Percentiles rank a stretch among this genome's conserved stretches.
phyloP scores from a whole-genome alignment of 192 early-diverging fungal species.

The Chytriomyces confervae region DNA sequence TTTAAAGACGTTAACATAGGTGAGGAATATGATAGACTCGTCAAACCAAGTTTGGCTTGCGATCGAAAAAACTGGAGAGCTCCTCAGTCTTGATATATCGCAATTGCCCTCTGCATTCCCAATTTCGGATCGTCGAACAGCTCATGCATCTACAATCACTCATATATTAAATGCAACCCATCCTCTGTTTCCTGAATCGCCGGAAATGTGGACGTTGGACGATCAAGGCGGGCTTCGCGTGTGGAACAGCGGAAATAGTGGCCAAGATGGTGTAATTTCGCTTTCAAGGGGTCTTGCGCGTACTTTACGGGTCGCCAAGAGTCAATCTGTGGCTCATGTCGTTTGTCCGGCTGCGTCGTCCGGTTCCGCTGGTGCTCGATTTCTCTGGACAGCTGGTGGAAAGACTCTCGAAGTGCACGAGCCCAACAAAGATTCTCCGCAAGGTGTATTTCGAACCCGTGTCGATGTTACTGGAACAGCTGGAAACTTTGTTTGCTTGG shows the following conservation, averaged over 20 bases:
- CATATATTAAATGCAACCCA: conserved; percentile 15
- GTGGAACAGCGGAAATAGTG: conserved; percentile 35
- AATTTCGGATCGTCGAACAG: background rate
- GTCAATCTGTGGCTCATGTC: conserved; percentile 57
- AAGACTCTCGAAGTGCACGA: conserved; percentile 63
- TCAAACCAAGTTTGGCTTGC: conserved; percentile 10
- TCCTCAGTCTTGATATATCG: conserved; percentile 5
- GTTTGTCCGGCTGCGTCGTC: conserved; percentile 29
- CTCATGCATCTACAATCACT: conserved; percentile 1
- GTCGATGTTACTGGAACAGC: conserved; percentile 40
- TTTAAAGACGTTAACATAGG: background rate
- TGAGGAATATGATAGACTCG: background rate
- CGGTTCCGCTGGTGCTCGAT: conserved; percentile 43
- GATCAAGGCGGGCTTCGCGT: conserved; percentile 30
- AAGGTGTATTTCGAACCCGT: conserved; percentile 39
- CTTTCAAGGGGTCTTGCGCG: conserved; percentile 52
- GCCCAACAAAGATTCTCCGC: conserved; percentile 29
- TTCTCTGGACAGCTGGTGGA: conserved; percentile 69
- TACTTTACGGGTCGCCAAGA: conserved; percentile 49
- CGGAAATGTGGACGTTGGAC: conserved; percentile 22
- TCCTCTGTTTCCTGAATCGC: background rate
- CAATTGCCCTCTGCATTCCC: conserved; percentile 1
- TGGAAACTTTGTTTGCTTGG: conserved; percentile 66
- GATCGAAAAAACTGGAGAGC: conserved; percentile 21
- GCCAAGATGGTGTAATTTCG: conserved; percentile 49